These are phyloP conservation scores for Craspedostauros australis DNA, from an alignment of 108 stramenopile genomes.

Conservation along the genomic window DNA sequence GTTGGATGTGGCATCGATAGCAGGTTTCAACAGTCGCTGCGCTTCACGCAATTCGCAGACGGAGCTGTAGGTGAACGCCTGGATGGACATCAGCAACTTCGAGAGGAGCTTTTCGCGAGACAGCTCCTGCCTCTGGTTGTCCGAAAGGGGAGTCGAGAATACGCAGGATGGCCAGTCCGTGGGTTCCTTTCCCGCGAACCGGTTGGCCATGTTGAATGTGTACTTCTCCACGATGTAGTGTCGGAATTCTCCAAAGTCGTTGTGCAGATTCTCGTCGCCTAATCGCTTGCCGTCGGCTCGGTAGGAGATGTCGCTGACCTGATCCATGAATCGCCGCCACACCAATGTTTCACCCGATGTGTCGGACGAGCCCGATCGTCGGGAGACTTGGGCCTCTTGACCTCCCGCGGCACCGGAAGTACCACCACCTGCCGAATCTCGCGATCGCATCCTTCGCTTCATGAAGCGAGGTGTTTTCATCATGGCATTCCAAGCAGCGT, in stretches of 20 bases:
- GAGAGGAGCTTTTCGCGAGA: slow-evolving; percentile 75
- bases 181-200: slow-evolving; percentile 48
- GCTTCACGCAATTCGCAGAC: slow-evolving; percentile 69
- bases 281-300: slow-evolving; percentile 70
- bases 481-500: slow-evolving; percentile 78
- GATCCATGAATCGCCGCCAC: slow-evolving; percentile 75
- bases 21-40: slow-evolving; percentile 33
- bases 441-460: slow-evolving; percentile 20
- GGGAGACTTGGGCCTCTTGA: slow-evolving; percentile 2
- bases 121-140: slow-evolving; percentile 64
- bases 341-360: slow-evolving; percentile 61
- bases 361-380: slow-evolving; percentile 13
- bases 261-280: slow-evolving; percentile 55
- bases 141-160: slow-evolving; percentile 50
- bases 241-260: slow-evolving; percentile 76
- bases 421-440: background rate
- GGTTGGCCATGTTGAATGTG: slow-evolving; percentile 56
- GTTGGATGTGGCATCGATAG: slow-evolving; percentile 3
- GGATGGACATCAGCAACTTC: slow-evolving; percentile 68
- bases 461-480: slow-evolving; percentile 67
- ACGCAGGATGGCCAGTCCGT: slow-evolving; percentile 82
- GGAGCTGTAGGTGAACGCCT: slow-evolving; percentile 73
- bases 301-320: slow-evolving; percentile 58
- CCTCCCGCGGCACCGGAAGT: background rate
- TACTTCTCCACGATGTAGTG: slow-evolving; percentile 76